Evolutionary conservation across 768 basidiomycete genomes (phyloP).

Genomic region (Pleurotus cornucopiae): DNA sequence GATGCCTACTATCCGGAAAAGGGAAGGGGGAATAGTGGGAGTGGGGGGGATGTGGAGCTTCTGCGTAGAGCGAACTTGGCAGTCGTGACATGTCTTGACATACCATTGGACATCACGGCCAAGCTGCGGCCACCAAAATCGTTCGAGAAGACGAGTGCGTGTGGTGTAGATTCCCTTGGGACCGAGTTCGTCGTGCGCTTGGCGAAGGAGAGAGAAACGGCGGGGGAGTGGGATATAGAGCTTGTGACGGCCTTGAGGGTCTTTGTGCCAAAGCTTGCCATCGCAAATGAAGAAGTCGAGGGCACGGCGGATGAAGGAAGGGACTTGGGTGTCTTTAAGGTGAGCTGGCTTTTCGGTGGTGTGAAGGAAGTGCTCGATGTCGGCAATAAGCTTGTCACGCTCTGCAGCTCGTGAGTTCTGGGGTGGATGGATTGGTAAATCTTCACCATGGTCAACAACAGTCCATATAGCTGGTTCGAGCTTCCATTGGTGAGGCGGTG

Average conservation of each 20-base stretch:
- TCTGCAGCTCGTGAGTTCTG: not conserved
- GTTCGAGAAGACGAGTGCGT: conserved; percentile 14
- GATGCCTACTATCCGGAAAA: conserved; percentile 16
- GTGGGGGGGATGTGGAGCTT: conserved; percentile 16
- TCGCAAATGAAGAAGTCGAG: not conserved
- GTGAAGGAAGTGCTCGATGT: not conserved
- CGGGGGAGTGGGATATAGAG: conserved; percentile 14
- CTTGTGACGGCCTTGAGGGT: conserved; percentile 17
- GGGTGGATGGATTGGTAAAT: not conserved
- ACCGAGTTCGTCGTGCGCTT: conserved; percentile 21
- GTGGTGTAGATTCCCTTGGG: conserved; percentile 23
- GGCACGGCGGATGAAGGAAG: not conserved
- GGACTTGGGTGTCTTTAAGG: not conserved
- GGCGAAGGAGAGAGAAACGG: conserved; percentile 14
- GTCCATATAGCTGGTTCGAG: not conserved
- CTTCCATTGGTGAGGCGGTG: not conserved
- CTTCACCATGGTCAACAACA: not conserved
- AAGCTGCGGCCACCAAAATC: conserved; percentile 28
- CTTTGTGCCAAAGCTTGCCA: conserved; percentile 17
- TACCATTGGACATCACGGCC: conserved; percentile 19
- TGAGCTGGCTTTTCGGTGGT: not conserved
- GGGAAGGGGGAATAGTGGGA: conserved; percentile 17
- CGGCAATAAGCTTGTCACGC: not conserved
- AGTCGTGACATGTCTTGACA: conserved; percentile 23
- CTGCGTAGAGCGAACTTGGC: conserved; percentile 19